A percentile compares a stretch with the other conserved stretches of the same genome.
These are phyloP conservation scores for Hypoxylon fragiforme DNA, from an alignment of 495 filamentous ascomycete genomes.

Conservation along the genomic window DNA sequence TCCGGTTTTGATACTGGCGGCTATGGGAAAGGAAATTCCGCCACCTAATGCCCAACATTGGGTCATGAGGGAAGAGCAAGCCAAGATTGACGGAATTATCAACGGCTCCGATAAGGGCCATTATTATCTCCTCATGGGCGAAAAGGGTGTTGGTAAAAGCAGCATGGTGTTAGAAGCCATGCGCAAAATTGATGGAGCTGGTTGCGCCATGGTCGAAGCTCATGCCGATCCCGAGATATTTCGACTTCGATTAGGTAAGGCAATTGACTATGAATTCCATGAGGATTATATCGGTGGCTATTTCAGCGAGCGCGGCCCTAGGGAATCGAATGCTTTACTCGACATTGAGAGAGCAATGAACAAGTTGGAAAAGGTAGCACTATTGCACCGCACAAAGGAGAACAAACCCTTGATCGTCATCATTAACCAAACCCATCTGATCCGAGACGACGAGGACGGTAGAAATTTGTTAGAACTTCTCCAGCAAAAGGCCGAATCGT, in stretches of 20 bases:
- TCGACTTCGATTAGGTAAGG: conserved; percentile 86
- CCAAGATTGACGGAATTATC: conserved; percentile 76
- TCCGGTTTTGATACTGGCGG: conserved; percentile 85
- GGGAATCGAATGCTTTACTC: conserved; percentile 85
- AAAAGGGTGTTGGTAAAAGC: conserved; percentile 95
- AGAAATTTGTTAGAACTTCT: conserved; percentile 90
- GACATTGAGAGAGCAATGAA: conserved; percentile 97
- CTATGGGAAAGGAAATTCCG: conserved; percentile 61
- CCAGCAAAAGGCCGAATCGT: conserved; percentile 92
- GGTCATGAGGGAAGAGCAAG: conserved; percentile 80
- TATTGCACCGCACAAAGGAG: conserved; percentile 60
- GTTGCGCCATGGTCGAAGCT: conserved; percentile 90
- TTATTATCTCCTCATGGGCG: conserved; percentile 92
- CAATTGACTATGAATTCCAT: conserved; percentile 89
- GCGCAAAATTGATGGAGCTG: conserved; percentile 83
- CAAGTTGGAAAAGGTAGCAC: conserved; percentile 93
- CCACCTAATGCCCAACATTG: conserved; percentile 66
- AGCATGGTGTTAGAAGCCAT: conserved; percentile 95
- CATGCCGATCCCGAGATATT: conserved; percentile 96
- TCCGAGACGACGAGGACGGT: conserved; percentile 88
- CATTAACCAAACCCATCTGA: conserved; percentile 86
- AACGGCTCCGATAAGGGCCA: conserved; percentile 69
- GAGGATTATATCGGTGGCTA: conserved; percentile 92
- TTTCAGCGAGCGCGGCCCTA: conserved; percentile 90
- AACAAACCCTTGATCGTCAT: conserved; percentile 80